Base-by-base conservation (phyloP, 176 grass and related monocot genomes). In the Avena insularis region DNA sequence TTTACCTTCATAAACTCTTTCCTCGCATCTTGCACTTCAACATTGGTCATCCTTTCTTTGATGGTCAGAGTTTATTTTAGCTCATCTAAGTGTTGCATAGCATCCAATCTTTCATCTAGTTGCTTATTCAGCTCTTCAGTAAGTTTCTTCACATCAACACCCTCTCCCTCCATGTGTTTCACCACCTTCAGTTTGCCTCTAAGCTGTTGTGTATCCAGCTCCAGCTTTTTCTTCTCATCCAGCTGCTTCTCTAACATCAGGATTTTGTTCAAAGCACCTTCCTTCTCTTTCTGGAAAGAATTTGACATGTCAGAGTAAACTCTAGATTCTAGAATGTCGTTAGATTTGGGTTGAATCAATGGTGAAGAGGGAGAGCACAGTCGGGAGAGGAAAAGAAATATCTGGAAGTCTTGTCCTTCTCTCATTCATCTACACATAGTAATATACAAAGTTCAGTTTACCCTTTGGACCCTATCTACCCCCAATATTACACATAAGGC, bases 201-300 rank as follows among this genome's bases (percentile, higher is more conserved):
- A 76, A 90, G 61, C 25, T 86, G 83, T 45, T 90, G 70, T 53
- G 82, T 90, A 60, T 82, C 71, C 11, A 90, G 53, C 51, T 90
- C 88, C 6, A 90, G 43, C 61, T 86, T 82, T 71, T 90, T 79
- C 79, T 90, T 90, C 68, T 82, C 83, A 75, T 90, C 83, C 13
- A 90, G 43, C 43, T 86, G 84, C 55, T 49, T 90, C 61, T 86
- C 89, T 72, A 90, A 79, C 79, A 47, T 79, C 79, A 83, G 23
- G 65, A 90, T 67, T 87, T 65, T 83, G 16, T 79, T 87, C 55
- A 90, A 65, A 57, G 74, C 89, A 11, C 16, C 55, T 49, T 87
- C 84, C 46, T 87, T 90, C 65, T 90, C 89, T 83, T 90, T 87
- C 88, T 90, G 62, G 29, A 49, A 49, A 10, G 50, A 50, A 36